These are phyloP conservation scores for Aspergillus tamarii DNA, from an alignment of 2,329 filamentous ascomycete genomes.

Conservation along the genomic window DNA sequence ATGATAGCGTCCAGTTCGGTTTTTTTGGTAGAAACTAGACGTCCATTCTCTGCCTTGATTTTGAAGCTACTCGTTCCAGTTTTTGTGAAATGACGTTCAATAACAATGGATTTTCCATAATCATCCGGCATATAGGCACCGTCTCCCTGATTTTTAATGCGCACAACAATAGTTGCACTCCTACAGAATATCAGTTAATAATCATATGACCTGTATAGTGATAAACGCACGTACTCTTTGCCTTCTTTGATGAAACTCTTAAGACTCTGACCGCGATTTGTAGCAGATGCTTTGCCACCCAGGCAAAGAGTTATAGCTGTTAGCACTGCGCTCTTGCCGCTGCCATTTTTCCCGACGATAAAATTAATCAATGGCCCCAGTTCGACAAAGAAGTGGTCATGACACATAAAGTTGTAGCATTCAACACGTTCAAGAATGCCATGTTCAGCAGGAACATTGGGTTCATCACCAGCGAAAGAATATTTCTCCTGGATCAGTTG, in stretches of 20 bases:
- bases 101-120: constrained; percentile 81
- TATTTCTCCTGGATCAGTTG: constrained; percentile 62
- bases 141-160: constrained; percentile 85
- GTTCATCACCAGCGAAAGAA: constrained; percentile 53
- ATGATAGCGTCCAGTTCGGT: constrained; percentile 88
- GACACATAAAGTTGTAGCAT: constrained; percentile 96
- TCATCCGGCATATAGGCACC: constrained; percentile 81
- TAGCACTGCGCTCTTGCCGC: constrained; percentile 93
- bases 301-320: constrained; percentile 92
- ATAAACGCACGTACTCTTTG: constrained; percentile 61
- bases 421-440: constrained; percentile 87
- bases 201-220: background rate
- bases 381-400: constrained; percentile 76
- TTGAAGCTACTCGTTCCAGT: constrained; percentile 80
- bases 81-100: constrained; percentile 86
- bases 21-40: constrained; percentile 78
- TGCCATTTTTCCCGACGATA: constrained; percentile 95
- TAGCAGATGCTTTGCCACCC: constrained; percentile 90
- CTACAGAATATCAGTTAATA: constrained; percentile 29
- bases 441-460: constrained; percentile 77
- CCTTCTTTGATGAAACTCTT: constrained; percentile 93
- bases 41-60: constrained; percentile 73
- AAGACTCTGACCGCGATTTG: constrained; percentile 86
- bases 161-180: constrained; percentile 71
- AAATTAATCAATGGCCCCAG: constrained; percentile 98